Percentiles rank a stretch among this genome's conserved stretches.
Conservation (phyloP, 495 filamentous ascomycete species). For the Hypomontagnella monticulosa region DNA sequence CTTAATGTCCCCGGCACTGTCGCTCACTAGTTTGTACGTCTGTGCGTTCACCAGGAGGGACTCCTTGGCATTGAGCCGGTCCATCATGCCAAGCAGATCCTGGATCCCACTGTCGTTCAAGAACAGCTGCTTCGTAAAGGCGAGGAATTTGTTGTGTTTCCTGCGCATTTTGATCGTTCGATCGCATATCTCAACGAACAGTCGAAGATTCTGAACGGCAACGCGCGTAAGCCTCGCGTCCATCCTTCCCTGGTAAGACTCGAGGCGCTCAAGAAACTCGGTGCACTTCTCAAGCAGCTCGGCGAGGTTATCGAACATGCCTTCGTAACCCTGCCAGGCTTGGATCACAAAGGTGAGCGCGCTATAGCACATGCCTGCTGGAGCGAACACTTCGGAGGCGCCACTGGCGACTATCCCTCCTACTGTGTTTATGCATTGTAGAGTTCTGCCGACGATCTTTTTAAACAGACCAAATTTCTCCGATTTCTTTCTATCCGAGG, state of each 20-base stretch:
- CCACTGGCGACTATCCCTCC: slow-evolving; percentile 49
- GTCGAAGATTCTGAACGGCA: slow-evolving; percentile 52
- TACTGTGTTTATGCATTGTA: slow-evolving; percentile 51
- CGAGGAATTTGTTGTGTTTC: slow-evolving; percentile 43
- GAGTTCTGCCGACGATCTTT: slow-evolving; percentile 44
- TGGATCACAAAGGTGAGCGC: slow-evolving; percentile 51
- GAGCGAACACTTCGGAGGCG: slow-evolving; percentile 51
- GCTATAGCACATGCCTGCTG: slow-evolving; percentile 53
- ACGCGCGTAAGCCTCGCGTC: slow-evolving; percentile 50
- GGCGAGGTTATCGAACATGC: slow-evolving; percentile 50
- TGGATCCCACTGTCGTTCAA: slow-evolving; percentile 51
- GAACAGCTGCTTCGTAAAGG: slow-evolving; percentile 52
- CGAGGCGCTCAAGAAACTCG: slow-evolving; percentile 50
- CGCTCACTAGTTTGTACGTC: slow-evolving; percentile 50
- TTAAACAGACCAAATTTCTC: slow-evolving; percentile 45
- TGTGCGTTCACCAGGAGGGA: slow-evolving; percentile 50
- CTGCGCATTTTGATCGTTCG: slow-evolving; percentile 51
- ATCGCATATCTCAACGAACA: slow-evolving; percentile 55
- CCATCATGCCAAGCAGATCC: slow-evolving; percentile 51
- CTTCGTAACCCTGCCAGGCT: slow-evolving; percentile 56
- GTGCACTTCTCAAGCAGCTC: slow-evolving; percentile 50
- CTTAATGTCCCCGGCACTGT: slow-evolving; percentile 46
- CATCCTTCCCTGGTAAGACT: slow-evolving; percentile 52
- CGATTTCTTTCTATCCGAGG: slow-evolving; percentile 40
- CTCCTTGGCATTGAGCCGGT: slow-evolving; percentile 49